These are phyloP conservation scores for Chionographis japonica DNA, from an alignment of 106 monocot species.

Conservation along the genomic window DNA sequence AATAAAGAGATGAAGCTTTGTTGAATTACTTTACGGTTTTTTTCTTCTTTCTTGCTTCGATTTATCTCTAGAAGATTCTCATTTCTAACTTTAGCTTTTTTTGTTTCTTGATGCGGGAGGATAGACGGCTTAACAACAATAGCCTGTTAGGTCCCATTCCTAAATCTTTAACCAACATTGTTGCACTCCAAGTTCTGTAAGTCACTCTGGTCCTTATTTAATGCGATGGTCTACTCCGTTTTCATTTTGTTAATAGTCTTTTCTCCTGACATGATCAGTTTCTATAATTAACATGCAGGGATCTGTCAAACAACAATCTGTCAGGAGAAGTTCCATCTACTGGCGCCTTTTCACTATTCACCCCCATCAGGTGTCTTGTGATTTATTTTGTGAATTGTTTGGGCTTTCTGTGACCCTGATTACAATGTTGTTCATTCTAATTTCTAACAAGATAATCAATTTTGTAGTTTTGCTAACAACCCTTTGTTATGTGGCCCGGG, in stretches of 20 bases:
- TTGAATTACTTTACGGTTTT: no score
- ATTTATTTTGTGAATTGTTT: constrained; percentile 3
- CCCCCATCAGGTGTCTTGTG: constrained; percentile 61
- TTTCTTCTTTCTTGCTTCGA: no score
- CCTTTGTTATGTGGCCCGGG: constrained; percentile 68
- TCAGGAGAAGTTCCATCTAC: constrained; percentile 69
- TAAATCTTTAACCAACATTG: constrained; percentile 52
- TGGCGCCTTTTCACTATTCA: constrained; percentile 71
- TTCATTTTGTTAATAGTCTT: background rate
- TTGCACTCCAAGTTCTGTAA: constrained; percentile 73
- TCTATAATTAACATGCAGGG: constrained; percentile 28
- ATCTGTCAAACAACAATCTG: no score
- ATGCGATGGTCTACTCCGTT: background rate
- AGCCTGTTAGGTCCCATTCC: constrained; percentile 55
- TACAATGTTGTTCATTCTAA: constrained; percentile 1
- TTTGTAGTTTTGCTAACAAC: constrained; percentile 65
- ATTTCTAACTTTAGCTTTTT: constrained; percentile 1
- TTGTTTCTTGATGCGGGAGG: constrained; percentile 19
- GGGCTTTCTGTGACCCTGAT: background rate
- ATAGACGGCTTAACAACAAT: constrained; percentile 82
- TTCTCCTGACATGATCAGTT: background rate
- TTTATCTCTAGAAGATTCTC: no score
- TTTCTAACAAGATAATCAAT: background rate
- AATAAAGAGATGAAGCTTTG: no score
- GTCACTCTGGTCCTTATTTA: constrained; percentile 6